Evolutionary conservation across 2,329 filamentous ascomycete genomes (phyloP).

Genomic region (Penicillium brevicompactum): DNA sequence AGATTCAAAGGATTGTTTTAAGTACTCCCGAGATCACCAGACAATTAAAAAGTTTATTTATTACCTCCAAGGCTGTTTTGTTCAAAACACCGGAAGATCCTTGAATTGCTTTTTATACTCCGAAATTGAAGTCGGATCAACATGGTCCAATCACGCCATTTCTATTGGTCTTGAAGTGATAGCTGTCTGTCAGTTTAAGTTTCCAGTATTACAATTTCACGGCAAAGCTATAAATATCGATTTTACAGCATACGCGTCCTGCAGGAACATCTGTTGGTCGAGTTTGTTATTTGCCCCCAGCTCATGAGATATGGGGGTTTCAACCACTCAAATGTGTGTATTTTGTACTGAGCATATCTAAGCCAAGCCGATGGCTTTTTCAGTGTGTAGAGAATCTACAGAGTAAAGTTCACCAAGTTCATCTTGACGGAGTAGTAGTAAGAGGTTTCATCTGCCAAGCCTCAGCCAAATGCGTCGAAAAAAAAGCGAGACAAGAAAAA

Average conservation of each 20-base stretch:
- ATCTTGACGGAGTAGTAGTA: neutral
- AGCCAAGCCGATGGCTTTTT: no score
- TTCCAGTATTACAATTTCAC: neutral
- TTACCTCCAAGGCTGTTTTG: no score
- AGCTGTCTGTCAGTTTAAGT: neutral
- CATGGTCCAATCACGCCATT: constrained; percentile 7
- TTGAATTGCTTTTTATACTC: no score
- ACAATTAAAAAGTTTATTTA: no score
- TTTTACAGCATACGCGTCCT: constrained; percentile 18
- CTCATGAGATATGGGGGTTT: neutral
- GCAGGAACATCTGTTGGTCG: constrained; percentile 17
- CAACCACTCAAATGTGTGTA: neutral
- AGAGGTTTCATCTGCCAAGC: constrained; percentile 12
- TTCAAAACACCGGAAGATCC: no score
- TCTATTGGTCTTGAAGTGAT: neutral
- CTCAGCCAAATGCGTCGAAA: constrained; percentile 20
- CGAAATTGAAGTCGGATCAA: no score
- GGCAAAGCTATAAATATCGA: neutral
- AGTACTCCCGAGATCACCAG: no score
- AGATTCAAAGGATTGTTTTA: no score
- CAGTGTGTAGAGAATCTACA: no score
- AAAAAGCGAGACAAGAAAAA: neutral
- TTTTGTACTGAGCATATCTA: neutral
- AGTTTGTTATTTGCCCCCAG: neutral
- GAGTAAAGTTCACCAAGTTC: no score